Percentiles rank a stretch among this genome's conserved stretches.
Evolutionary conservation across 805 yeast species (phyloP).

Genomic region (Lipomyces orientalis): DNA sequence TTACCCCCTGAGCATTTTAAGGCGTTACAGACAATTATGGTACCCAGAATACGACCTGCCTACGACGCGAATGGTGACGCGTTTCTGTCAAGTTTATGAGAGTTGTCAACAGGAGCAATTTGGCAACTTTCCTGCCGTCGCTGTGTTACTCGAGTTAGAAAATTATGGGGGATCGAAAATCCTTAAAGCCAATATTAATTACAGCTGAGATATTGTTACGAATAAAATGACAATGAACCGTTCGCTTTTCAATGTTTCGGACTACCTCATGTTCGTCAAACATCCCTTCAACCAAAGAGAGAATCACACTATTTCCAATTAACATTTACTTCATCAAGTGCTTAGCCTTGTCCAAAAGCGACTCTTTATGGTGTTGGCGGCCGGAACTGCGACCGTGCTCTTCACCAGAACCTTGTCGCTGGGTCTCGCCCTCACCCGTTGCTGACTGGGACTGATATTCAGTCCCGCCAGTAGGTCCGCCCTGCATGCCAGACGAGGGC

Average conservation of each 20-base stretch:
- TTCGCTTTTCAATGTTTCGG: not conserved
- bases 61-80: not conserved
- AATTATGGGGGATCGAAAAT: too few relatives aligned
- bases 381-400: not conserved
- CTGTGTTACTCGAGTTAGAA: too few relatives aligned
- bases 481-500: conserved; percentile 2
- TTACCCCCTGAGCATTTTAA: not conserved
- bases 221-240: not conserved
- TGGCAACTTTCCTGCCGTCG: too few relatives aligned
- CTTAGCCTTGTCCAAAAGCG: conserved; percentile 10
- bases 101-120: too few relatives aligned
- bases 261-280: not conserved
- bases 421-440: not conserved
- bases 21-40: not conserved
- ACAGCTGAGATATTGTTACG: not conserved
- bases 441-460: conserved; percentile 1
- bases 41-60: not conserved
- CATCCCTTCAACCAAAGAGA: not conserved
- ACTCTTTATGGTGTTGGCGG: not conserved
- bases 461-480: not conserved
- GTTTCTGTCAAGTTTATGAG: not conserved
- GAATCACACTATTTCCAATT: not conserved
- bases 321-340: conserved; percentile 6
- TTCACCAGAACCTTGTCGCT: not conserved
- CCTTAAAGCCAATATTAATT: too few relatives aligned